Evolutionary conservation across 2,329 filamentous ascomycete species (phyloP), one percentile per base, ranked within the genome.

Genomic region (Pestalotiopsis fici): DNA sequence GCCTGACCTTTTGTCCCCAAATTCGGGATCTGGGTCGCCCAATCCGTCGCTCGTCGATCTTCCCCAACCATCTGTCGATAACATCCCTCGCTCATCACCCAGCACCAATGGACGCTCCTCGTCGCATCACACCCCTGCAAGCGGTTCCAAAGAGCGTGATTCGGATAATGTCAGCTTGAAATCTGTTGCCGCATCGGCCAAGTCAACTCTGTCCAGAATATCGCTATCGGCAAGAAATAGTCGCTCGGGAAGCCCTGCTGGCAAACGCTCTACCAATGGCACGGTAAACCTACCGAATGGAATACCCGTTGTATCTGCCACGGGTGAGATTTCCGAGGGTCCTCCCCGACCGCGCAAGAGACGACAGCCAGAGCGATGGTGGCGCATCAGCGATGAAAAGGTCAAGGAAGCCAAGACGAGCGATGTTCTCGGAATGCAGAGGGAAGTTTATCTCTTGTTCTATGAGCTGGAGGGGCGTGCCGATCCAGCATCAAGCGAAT

Each of bases 321-420:
- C 68, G 23, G 25, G 43, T 15, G 27, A 15, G 21, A 37, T 37
- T 7, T n/a, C 23, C 6, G 55, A 64, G 28, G 70, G 72, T 62
- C 55, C 65, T 56, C 18, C 54, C 21, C 77, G 73, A 54, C 71
- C 77, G 12, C 84, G 82, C 65, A 78, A 85, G 43, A 87, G 83
- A 70, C 90, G 88, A 72, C 88, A 87, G 68, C 90, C 88, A 13
- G 91, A 97, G 75, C 90, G 92, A 54, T 99, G 96, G 96, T 99
- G 96, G 96, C 90, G 96, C 43, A 97, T 99, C 71, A 98, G 95
- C 71, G 96, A 99, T 78, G 96, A 99, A 72, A 97, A 97, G 80
- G 89, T 98, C 74, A 96, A 95, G 77, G 95, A 98, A 80, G 92
- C 94, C 72, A 97, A 95, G 83, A 98, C 95, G 5, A 89, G 87